Conservation (phyloP, 108 stramenopile species). For the Heterococcus sp. region DNA sequence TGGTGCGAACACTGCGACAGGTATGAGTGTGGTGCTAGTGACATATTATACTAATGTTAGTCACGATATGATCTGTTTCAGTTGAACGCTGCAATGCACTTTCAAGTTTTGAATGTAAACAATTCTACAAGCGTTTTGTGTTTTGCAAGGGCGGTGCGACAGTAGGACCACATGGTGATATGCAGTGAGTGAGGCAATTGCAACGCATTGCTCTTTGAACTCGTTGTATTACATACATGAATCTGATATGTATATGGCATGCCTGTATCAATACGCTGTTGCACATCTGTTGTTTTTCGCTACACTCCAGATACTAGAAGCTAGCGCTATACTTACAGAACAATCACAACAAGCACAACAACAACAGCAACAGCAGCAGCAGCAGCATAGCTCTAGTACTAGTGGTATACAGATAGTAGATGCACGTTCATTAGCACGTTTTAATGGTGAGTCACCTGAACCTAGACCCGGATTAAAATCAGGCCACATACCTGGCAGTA, state of each 20-base stretch:
- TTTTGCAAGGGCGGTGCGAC: too few species aligned
- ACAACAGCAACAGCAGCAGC: neutral
- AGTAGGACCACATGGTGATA: too few species aligned
- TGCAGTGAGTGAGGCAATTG: too few species aligned
- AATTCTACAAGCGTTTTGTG: neutral
- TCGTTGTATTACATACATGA: too few species aligned
- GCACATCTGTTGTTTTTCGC: neutral
- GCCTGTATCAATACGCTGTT: neutral
- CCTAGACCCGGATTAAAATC: constrained; percentile 49
- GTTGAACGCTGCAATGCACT: neutral
- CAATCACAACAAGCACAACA: neutral
- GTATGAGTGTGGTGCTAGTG: neutral
- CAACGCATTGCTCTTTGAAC: too few species aligned
- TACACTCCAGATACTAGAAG: neutral
- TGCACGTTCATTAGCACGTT: constrained; percentile 46
- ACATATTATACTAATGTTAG: neutral
- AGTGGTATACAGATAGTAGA: constrained; percentile 42
- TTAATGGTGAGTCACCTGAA: constrained; percentile 49
- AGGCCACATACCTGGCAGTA: constrained; percentile 55
- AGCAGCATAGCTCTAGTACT: neutral
- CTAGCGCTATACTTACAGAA: neutral
- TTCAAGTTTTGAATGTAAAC: neutral
- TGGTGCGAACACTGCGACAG: constrained; percentile 49
- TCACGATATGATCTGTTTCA: neutral
- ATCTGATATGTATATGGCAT: neutral